Evolutionary conservation across 495 filamentous ascomycete genomes (phyloP).

Genomic region (Podospora pseudocomata): DNA sequence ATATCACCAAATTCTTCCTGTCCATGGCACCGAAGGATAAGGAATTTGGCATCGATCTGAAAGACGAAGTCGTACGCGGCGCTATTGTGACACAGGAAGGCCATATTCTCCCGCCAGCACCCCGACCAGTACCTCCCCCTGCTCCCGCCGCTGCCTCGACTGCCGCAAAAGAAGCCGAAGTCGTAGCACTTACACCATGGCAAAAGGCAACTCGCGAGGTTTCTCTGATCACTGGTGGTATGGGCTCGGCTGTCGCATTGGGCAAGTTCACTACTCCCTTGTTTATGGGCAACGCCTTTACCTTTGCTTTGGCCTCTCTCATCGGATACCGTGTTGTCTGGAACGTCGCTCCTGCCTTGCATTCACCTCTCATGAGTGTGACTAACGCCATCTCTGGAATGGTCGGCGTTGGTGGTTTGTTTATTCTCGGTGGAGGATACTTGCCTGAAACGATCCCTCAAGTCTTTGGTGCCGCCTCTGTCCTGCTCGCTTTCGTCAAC

Average conservation of each 20-base stretch:
- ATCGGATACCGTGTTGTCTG: constrained; percentile 80
- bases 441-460: constrained; percentile 73
- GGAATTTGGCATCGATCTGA: constrained; percentile 67
- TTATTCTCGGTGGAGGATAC: constrained; percentile 74
- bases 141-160: constrained; percentile 51
- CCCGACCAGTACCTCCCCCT: constrained; percentile 66
- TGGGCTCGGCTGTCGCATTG: constrained; percentile 66
- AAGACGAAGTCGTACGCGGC: constrained; percentile 75
- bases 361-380: constrained; percentile 80
- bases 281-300: constrained; percentile 80
- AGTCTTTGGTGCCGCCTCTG: constrained; percentile 67
- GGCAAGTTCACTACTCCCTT: constrained; percentile 72
- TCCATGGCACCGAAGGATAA: constrained; percentile 73
- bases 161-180: constrained; percentile 52
- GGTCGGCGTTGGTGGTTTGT: constrained; percentile 79
- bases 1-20: constrained; percentile 76
- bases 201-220: constrained; percentile 72
- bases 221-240: constrained; percentile 61
- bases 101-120: constrained; percentile 66
- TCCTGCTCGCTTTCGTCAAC: constrained; percentile 78
- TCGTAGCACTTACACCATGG: constrained; percentile 67
- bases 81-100: constrained; percentile 73
- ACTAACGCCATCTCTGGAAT: constrained; percentile 85
- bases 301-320: constrained; percentile 70
- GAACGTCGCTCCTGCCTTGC: constrained; percentile 71